Percentiles rank a stretch among this genome's conserved stretches.
These are phyloP conservation scores for Acanthamoeba royreba DNA, from an alignment of 208 protist genomes.

Conservation along the genomic window DNA sequence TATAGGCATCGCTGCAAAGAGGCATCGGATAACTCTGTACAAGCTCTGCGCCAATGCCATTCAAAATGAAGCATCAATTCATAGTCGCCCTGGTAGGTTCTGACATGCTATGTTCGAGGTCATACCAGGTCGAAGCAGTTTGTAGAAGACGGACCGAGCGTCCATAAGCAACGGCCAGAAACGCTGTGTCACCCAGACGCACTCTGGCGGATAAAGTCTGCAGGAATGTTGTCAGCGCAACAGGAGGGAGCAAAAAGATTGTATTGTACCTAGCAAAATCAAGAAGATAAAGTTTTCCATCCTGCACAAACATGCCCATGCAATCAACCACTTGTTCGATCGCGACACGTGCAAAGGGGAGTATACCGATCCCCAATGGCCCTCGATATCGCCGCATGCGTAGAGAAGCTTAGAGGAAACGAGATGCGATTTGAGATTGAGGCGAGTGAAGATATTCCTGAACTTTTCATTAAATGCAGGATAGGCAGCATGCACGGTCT, in stretches of 20 bases:
- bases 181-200: not conserved
- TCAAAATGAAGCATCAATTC: too few relatives aligned
- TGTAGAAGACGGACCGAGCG: slow-evolving; percentile 5
- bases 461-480: slow-evolving; percentile 8
- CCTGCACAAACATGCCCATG: too few relatives aligned
- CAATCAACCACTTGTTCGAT: too few relatives aligned
- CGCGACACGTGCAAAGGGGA: too few relatives aligned
- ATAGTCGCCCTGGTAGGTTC: too few relatives aligned
- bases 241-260: not conserved
- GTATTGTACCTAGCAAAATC: slow-evolving; percentile 6
- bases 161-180: not conserved
- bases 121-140: slow-evolving; percentile 11
- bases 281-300: not conserved
- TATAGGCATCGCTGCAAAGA: slow-evolving; percentile 35
- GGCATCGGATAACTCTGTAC: not conserved
- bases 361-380: slow-evolving; percentile 15
- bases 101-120: too few relatives aligned
- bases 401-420: not conserved
- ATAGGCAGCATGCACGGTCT: slow-evolving; percentile 16
- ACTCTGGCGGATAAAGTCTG: not conserved
- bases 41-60: too few relatives aligned
- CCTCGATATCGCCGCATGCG: slow-evolving; percentile 36
- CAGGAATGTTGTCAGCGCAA: not conserved
- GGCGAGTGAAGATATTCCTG: not conserved
- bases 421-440: slow-evolving; percentile 22